Evolutionary conservation across 176 grass and related monocot species (phyloP), one percentile per base, ranked within the genome.

Genomic region (Paspalum vaginatum): DNA sequence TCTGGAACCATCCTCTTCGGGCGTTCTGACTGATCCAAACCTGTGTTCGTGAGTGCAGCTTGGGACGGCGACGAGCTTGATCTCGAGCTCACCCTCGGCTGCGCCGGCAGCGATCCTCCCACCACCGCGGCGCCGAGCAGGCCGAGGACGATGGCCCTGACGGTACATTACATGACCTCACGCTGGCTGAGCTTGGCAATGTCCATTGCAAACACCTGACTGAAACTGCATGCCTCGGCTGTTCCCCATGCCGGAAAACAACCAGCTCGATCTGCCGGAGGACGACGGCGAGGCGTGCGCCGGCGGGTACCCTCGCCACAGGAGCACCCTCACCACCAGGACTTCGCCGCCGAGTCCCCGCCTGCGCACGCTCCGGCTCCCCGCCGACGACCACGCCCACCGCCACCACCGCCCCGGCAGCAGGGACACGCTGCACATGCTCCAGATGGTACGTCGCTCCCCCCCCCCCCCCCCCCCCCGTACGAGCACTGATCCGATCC

Each of bases 21-120:
- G 9, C 11, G 49, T 61, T 72, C 70, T 62, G 55, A 61, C 27
- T 25, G 57, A 60, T 2, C 56, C 5, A 11, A 40, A 54, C 7
- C 38, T 41, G 12, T 70, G 17, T 67, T 26, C 38, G 50, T 68
- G 49, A 38, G 44, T 81, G 68, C 50, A 94, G 92, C 88, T 48
- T 67, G 52, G 57, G 54, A 41, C 16, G 18, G 65, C 11, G 86
- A 89, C 11, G 86, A 89, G 73, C 86, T 84, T 43, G 79, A 91
- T 40, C 92, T 94, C 1, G 84, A 89, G 72, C 83, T 94, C 67
- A 82, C 81, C 71, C 81, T 91, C 20, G 83, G 89, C 27, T 87
- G 77, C 89, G 81, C 89, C 0, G 48, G 79, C 44, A 53, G 76
- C 32, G 85, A 85, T n/a, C 42, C 75, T 50, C 9, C 79, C 9